phyloP scores from a whole-genome alignment of 257 asterid species.

The Nicotiana undulata region DNA sequence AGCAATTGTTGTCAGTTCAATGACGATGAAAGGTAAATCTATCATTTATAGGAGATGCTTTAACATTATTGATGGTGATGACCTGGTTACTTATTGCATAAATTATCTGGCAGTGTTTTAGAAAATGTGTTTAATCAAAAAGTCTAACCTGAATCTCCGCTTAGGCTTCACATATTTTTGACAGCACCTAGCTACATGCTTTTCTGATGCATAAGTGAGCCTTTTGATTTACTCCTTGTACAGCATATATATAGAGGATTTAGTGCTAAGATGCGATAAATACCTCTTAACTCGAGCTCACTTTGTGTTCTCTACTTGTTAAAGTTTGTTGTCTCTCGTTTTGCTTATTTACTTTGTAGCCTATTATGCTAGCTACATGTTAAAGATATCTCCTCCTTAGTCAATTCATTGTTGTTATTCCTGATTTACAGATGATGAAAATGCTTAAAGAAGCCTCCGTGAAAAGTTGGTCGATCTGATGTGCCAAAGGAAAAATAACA shows the following conservation, averaged over 20 bases:
- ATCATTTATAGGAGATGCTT: neutral
- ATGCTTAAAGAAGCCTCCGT: neutral
- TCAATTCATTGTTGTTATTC: neutral
- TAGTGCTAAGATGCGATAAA: neutral
- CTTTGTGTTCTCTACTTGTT: neutral
- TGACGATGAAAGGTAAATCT: neutral
- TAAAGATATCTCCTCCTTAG: neutral
- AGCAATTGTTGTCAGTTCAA: neutral
- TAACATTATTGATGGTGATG: neutral
- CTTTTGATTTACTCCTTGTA: too few relatives aligned
- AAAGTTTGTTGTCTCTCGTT: neutral
- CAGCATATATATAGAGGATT: neutral
- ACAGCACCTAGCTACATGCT: neutral
- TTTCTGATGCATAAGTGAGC: too few relatives aligned
- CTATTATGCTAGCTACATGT: neutral
- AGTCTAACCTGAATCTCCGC: neutral
- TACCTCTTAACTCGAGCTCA: neutral
- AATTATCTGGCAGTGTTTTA: neutral
- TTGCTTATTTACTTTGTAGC: neutral
- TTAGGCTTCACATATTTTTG: neutral
- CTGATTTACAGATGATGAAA: conserved; percentile 1
- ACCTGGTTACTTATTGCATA: neutral
- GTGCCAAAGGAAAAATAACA: neutral
- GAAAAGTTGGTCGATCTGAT: neutral
- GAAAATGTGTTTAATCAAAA: neutral